Base-by-base conservation (phyloP, 2,329 filamentous ascomycete species). In the Pseudogymnoascus sp. region DNA sequence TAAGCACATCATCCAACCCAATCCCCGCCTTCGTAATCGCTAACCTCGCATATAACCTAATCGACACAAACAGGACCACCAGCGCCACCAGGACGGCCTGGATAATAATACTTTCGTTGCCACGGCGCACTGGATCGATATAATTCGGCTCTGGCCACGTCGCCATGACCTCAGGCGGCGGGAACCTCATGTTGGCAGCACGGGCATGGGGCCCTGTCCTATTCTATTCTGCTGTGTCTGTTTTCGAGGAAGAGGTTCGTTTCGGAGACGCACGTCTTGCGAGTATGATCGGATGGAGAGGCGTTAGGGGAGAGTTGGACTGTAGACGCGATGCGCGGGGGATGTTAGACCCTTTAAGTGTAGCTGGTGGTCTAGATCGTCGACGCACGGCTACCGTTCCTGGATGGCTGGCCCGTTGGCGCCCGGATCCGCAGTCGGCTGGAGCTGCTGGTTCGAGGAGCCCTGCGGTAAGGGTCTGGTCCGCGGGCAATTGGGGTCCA, bases 131-230 rank as follows among this genome's bases (percentile, higher is more conserved):
- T 5, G 80, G 80, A 66, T 82, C 69, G 60, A 75, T 65, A 67
- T 79, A 78, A 66, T 82, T 82, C 6, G 80, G 77, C 36, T 61
- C 68, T 5, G 80, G 80, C 79, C 79, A 82, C 67, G 72, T 70
- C 16, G 69, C 67, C 53, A 77, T 62, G 18, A 80, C 75, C 18
- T 74, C 70, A n/a, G 70, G 37, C n/a, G 79, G 76, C 28, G 79
- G 76, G 23, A 76, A 66, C 56, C 71, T 69, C 75, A 77, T 77
- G 9, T 3, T 56, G 34, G 49, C n/a, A 9, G 5, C 7, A 4
- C 49, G 49, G 11, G 49, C 49, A 56, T 56, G 28, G n/a, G 7
- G 5, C 5, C 49, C 18, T 21, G 49, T 3, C 5, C 28, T 34
- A 12, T 56, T 36, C 28, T 56, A 36, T 34, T 18, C 25, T 18